Evolutionary conservation across 306 rosid species (phyloP).

Genomic region (Vigna radiata): DNA sequence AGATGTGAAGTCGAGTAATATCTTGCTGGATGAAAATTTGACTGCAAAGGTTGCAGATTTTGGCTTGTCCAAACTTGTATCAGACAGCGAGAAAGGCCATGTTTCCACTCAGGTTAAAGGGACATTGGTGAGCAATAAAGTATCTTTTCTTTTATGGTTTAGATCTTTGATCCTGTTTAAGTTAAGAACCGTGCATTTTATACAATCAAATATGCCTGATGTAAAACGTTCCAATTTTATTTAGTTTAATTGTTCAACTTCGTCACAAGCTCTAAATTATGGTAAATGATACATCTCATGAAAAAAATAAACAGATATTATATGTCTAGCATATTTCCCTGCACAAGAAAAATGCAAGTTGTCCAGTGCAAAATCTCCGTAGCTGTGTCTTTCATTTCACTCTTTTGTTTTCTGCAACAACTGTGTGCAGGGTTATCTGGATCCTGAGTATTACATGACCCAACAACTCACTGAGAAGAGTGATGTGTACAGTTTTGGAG

Average conservation of each 20-base stretch:
- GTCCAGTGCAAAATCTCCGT: neutral
- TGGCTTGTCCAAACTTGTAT: slow-evolving; percentile 86
- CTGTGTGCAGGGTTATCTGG: slow-evolving; percentile 80
- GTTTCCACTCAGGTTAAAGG: slow-evolving; percentile 97
- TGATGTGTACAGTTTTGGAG: slow-evolving; percentile 94
- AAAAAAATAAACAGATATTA: too few species aligned
- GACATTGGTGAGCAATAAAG: slow-evolving; percentile 69
- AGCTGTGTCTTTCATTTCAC: neutral
- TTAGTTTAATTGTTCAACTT: slow-evolving; percentile 12
- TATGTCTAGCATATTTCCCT: neutral
- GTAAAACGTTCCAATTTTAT: neutral
- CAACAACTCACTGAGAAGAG: slow-evolving; percentile 90
- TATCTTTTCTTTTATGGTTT: slow-evolving; percentile 4
- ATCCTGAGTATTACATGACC: slow-evolving; percentile 96
- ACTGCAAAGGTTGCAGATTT: slow-evolving; percentile 97
- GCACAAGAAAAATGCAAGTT: neutral
- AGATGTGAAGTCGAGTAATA: slow-evolving; percentile 86
- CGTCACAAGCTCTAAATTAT: too few species aligned
- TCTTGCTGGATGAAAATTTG: slow-evolving; percentile 79
- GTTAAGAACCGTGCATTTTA: slow-evolving; percentile 1
- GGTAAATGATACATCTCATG: too few species aligned
- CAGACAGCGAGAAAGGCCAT: slow-evolving; percentile 81
- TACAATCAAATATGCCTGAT: slow-evolving; percentile 5
- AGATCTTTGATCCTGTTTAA: slow-evolving; percentile 23
- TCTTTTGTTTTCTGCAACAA: neutral